phyloP scores from a whole-genome alignment of 2,329 filamentous ascomycete species.

The Colletotrichum cordylinicola region DNA sequence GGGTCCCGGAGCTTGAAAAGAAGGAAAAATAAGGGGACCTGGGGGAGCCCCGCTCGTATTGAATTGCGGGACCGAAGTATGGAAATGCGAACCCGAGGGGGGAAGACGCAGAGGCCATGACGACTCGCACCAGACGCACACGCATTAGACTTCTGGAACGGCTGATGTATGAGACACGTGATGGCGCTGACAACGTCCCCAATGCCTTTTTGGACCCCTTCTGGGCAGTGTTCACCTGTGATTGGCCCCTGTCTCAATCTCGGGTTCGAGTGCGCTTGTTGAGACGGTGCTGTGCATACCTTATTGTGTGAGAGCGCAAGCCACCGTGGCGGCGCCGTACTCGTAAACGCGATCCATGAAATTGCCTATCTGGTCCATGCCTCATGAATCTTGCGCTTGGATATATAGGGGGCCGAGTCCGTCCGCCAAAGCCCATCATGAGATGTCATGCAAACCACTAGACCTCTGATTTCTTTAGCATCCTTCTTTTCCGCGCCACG shows the following conservation, averaged over 20 bases:
- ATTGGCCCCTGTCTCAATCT: not conserved
- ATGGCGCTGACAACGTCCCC: not conserved
- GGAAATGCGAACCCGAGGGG: slow-evolving; percentile 9
- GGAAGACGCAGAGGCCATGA: not conserved
- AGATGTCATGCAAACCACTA: not conserved
- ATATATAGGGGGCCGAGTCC: slow-evolving; percentile 2
- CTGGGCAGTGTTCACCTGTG: not conserved
- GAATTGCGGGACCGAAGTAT: not conserved
- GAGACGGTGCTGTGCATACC: not conserved
- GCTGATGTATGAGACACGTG: slow-evolving; percentile 22
- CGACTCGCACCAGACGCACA: not conserved
- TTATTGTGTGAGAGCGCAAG: not conserved
- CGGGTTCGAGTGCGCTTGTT: not conserved
- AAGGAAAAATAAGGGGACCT: not conserved
- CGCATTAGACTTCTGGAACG: slow-evolving; percentile 12
- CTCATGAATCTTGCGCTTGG: not conserved
- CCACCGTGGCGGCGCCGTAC: not conserved
- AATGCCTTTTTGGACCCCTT: not conserved
- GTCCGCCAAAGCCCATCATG: not conserved
- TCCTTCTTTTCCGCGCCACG: not conserved
- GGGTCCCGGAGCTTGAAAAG: not conserved
- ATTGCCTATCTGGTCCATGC: not conserved
- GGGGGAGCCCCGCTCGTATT: not conserved
- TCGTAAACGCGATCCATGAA: not conserved
- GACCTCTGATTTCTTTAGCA: not conserved